phyloP scores from a whole-genome alignment of 2,329 filamentous ascomycete species.

The Trichoderma semiorbis region DNA sequence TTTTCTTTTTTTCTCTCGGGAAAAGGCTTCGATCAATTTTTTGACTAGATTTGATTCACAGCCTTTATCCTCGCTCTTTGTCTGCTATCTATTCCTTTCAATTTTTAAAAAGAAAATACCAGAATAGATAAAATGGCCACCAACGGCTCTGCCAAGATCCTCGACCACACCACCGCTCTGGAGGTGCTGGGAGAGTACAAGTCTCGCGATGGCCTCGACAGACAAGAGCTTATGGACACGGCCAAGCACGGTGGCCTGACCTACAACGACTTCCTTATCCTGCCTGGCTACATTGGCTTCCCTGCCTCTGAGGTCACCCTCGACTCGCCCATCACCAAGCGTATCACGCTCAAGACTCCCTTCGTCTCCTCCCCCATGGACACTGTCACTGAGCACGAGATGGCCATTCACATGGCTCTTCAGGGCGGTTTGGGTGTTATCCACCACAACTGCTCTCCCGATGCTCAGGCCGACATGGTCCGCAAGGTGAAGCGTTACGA shows the following conservation, averaged over 20 bases:
- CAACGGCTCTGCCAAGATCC: slow-evolving; percentile 54
- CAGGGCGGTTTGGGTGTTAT: slow-evolving; percentile 90
- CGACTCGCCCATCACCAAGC: slow-evolving; percentile 90
- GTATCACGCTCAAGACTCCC: slow-evolving; percentile 92
- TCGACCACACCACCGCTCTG: slow-evolving; percentile 72
- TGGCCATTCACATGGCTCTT: slow-evolving; percentile 96
- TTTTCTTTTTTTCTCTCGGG: slow-evolving; percentile 49
- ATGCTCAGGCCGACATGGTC: slow-evolving; percentile 97
- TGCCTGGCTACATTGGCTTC: slow-evolving; percentile 98
- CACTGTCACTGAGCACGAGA: slow-evolving; percentile 98
- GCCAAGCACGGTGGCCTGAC: slow-evolving; percentile 89
- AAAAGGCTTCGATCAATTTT: slow-evolving; percentile 45
- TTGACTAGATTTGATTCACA: slow-evolving; percentile 31
- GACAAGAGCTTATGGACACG: slow-evolving; percentile 84
- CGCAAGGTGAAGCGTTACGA: slow-evolving; percentile 98
- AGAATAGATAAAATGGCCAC: slow-evolving; percentile 59
- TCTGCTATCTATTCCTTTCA: slow-evolving; percentile 26
- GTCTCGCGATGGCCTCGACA: slow-evolving; percentile 78
- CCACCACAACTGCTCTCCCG: slow-evolving; percentile 98
- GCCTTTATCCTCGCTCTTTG: slow-evolving; percentile 41
- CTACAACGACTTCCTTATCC: slow-evolving; percentile 97
- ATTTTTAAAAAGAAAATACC: background rate
- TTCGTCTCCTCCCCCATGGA: slow-evolving; percentile 99
- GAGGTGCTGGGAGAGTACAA: slow-evolving; percentile 80
- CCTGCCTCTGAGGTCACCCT: slow-evolving; percentile 83